These are phyloP conservation scores for Crassisporium funariophilum DNA, from an alignment of 768 basidiomycete genomes.

Conservation along the genomic window DNA sequence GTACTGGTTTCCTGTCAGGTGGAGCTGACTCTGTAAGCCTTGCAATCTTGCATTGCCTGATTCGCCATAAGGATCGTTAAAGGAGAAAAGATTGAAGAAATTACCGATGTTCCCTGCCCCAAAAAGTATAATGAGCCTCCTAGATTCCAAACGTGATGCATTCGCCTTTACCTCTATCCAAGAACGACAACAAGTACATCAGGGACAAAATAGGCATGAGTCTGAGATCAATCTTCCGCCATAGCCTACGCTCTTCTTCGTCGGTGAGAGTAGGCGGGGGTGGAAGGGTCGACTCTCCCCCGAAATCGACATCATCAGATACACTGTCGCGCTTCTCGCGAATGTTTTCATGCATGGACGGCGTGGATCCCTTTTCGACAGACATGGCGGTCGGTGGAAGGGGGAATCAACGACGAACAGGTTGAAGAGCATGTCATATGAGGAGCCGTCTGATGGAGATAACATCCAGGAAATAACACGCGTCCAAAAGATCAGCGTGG, in stretches of 20 bases:
- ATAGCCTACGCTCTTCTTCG: constrained; percentile 54
- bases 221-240: constrained; percentile 59
- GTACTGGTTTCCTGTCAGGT: constrained; percentile 60
- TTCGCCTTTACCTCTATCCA: constrained; percentile 63
- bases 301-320: constrained; percentile 36
- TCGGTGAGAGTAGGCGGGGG: constrained; percentile 46
- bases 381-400: constrained; percentile 21
- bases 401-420: constrained; percentile 3
- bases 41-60: constrained; percentile 68
- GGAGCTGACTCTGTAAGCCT: constrained; percentile 57
- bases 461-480: constrained; percentile 1
- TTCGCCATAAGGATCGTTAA: constrained; percentile 4
- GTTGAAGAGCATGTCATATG: constrained; percentile 1
- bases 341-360: constrained; percentile 10
- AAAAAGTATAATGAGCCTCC: not conserved
- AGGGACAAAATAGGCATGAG: constrained; percentile 60
- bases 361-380: constrained; percentile 15
- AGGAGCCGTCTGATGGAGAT: no score
- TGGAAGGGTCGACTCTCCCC: constrained; percentile 46
- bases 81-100: not conserved
- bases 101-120: constrained; percentile 57
- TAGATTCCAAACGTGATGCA: not conserved
- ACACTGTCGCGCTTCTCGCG: constrained; percentile 21
- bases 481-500: not conserved
- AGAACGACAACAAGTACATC: constrained; percentile 65